phyloP scores from a whole-genome alignment of 108 stramenopile species.

The Mayamaea pseudoterrestris region DNA sequence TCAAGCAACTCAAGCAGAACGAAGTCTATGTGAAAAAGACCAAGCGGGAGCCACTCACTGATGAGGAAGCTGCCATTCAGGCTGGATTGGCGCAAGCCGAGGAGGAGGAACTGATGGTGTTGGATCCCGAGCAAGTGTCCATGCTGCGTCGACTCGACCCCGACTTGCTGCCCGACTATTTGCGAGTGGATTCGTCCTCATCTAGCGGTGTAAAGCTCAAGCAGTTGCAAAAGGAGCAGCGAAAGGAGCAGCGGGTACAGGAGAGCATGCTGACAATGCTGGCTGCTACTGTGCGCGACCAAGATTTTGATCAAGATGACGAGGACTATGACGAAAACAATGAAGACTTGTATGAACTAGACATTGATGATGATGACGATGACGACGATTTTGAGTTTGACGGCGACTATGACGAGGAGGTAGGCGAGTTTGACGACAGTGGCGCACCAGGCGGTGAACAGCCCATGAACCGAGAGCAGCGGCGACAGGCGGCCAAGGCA shows the following conservation, averaged over 20 bases:
- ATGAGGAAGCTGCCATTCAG: slow-evolving; percentile 57
- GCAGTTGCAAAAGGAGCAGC: not conserved
- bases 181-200: not conserved
- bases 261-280: not conserved
- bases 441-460: not conserved
- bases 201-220: not conserved
- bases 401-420: slow-evolving; percentile 2
- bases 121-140: slow-evolving; percentile 20
- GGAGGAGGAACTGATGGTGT: slow-evolving; percentile 10
- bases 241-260: not conserved
- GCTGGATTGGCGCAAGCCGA: slow-evolving; percentile 49
- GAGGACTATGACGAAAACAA: slow-evolving; percentile 1
- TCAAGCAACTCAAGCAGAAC: slow-evolving; percentile 36
- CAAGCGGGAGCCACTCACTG: slow-evolving; percentile 23
- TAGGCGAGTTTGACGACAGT: not conserved
- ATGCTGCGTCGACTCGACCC: slow-evolving; percentile 6
- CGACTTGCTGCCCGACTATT: slow-evolving; percentile 5
- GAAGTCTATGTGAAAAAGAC: slow-evolving; percentile 33
- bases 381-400: not conserved
- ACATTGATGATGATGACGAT: slow-evolving; percentile 4
- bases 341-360: not conserved
- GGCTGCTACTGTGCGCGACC: not conserved
- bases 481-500: slow-evolving; percentile 34
- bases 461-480: slow-evolving; percentile 52
- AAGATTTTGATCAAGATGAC: not conserved